Evolutionary conservation across 139 green algal genomes (phyloP).

Genomic region (Microglena sp.): DNA sequence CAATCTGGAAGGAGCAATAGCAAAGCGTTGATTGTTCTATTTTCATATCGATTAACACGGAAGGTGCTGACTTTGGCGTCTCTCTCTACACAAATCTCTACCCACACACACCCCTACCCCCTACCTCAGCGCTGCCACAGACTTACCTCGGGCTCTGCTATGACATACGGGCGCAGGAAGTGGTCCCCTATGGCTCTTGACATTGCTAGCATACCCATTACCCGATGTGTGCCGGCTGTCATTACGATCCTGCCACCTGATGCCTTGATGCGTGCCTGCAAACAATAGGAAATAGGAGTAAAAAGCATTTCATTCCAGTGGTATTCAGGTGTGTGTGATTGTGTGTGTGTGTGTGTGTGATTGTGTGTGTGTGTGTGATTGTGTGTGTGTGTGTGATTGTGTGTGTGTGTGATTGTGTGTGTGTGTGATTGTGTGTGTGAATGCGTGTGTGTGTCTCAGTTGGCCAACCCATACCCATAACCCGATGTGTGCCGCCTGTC

Average conservation of each 20-base stretch:
- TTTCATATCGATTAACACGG: neutral
- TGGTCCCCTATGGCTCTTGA: constrained; percentile 55
- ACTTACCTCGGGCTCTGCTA: constrained; percentile 41
- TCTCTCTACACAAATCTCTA: neutral
- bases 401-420: no score
- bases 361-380: no score
- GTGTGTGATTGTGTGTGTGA: no score
- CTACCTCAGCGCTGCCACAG: neutral
- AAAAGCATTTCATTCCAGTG: neutral
- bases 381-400: no score
- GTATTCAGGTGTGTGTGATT: no score
- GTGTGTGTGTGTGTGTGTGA: no score
- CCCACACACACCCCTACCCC: no score
- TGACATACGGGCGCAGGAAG: constrained; percentile 45
- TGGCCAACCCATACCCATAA: constrained; percentile 35
- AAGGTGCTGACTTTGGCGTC: no score
- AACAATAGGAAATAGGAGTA: neutral
- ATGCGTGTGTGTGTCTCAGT: constrained; percentile 3
- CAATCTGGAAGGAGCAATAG: no score
- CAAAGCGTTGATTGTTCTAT: no score
- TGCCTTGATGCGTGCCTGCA: constrained; percentile 30
- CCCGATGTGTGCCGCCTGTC: constrained; percentile 38
- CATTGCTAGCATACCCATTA: constrained; percentile 70
- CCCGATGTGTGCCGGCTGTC: constrained; percentile 42
- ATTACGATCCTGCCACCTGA: constrained; percentile 46